Conservation (phyloP, 2,329 filamentous ascomycete species). For the Colletotrichum neosansevieriae region DNA sequence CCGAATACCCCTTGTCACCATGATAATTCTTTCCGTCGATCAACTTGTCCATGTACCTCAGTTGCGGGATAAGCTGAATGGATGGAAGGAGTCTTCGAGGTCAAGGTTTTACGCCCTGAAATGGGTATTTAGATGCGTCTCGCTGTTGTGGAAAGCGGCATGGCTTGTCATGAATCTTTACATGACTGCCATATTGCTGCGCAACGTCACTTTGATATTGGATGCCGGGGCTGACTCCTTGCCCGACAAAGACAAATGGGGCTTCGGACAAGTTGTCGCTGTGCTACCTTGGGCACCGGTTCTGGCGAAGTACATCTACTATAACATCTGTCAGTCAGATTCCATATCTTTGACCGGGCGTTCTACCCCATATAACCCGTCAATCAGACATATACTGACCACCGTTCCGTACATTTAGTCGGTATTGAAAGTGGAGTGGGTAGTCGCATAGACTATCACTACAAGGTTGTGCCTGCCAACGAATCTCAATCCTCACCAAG, state of each 20-base stretch:
- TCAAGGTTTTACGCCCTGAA: no score
- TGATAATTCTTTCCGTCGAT: no score
- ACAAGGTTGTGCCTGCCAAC: constrained; percentile 2
- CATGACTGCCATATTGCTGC: no score
- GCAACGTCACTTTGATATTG: no score
- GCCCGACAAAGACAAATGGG: constrained; percentile 36
- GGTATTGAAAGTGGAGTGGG: constrained; percentile 14
- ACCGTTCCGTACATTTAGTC: neutral
- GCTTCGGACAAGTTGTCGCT: constrained; percentile 45
- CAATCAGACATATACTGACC: neutral
- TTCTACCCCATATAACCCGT: neutral
- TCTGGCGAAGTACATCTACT: constrained; percentile 42
- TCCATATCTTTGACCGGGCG: neutral
- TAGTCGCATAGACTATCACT: constrained; percentile 13
- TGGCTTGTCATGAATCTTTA: constrained; percentile 25
- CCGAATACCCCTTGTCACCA: no score
- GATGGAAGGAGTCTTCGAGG: no score
- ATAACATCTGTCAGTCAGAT: constrained; percentile 41
- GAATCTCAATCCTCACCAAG: no score
- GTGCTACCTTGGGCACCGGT: constrained; percentile 45
- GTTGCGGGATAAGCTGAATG: no score
- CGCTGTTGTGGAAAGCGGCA: neutral
- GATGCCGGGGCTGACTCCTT: neutral
- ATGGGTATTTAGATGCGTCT: neutral
- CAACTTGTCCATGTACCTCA: no score